Conservation (phyloP, 2,329 filamentous ascomycete genomes). For the Mollisiaceae sp. region DNA sequence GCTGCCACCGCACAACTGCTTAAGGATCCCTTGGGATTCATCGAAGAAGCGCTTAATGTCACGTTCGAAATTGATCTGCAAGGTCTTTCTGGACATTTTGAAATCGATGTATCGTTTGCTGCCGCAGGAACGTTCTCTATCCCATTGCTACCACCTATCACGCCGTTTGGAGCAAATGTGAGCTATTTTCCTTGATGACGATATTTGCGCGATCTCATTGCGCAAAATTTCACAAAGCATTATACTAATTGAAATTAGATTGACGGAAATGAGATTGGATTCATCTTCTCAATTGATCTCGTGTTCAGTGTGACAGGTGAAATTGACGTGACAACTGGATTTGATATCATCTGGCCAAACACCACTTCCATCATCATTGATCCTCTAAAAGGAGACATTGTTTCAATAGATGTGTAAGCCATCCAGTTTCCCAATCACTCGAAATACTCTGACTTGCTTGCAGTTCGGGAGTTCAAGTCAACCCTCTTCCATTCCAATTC, state of each 20-base stretch:
- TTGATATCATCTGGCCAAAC: not conserved
- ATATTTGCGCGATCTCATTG: not conserved
- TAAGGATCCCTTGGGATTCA: not conserved
- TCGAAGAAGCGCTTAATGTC: constrained; percentile 1
- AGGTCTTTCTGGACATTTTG: not conserved
- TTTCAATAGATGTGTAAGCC: constrained; percentile 1
- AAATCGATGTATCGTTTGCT: not conserved
- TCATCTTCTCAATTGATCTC: not conserved
- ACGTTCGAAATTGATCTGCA: not conserved
- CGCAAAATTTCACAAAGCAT: not conserved
- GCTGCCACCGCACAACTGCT: not conserved
- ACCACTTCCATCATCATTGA: not conserved
- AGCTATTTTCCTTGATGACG: not conserved
- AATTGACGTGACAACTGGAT: not conserved
- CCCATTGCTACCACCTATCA: not conserved
- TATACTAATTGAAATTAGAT: not conserved
- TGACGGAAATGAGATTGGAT: constrained; percentile 1
- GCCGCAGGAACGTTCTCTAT: not conserved
- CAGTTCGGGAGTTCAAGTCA: constrained; percentile 4
- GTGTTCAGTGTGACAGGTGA: constrained; percentile 2
- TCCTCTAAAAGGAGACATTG: not conserved
- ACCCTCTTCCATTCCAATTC: not conserved
- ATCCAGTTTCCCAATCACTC: not conserved
- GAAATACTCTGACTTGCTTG: not conserved
- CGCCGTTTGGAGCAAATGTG: not conserved